These are phyloP conservation scores for Arthrobotrys pseudoclavata DNA, from an alignment of 2,329 filamentous ascomycete genomes.

Conservation along the genomic window DNA sequence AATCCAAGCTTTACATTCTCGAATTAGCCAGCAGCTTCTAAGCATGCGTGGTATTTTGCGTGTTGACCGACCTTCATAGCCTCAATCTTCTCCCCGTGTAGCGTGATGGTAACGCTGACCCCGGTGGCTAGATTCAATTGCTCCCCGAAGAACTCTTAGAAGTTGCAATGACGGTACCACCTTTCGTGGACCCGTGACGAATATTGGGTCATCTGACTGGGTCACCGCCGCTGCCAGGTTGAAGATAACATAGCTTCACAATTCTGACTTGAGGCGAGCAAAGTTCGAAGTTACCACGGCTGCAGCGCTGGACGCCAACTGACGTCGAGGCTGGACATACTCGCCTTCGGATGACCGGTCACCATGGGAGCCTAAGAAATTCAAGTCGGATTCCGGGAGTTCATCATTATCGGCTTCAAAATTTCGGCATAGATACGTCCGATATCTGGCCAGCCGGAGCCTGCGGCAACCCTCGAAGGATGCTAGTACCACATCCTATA, in stretches of 20 bases:
- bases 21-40: slow-evolving; percentile 15
- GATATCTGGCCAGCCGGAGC: background rate
- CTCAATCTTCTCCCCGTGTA: slow-evolving; percentile 17
- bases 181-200: background rate
- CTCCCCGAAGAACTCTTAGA: background rate
- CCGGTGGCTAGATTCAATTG: slow-evolving; percentile 13
- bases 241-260: background rate
- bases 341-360: background rate
- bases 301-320: background rate
- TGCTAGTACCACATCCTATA: background rate
- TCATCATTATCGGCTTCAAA: background rate
- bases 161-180: background rate
- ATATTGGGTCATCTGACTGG: slow-evolving; percentile 6
- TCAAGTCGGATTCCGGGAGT: background rate
- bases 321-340: background rate
- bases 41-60: slow-evolving; percentile 25
- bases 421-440: background rate
- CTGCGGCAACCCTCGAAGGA: background rate
- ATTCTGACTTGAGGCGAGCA: background rate
- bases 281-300: background rate
- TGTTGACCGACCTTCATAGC: slow-evolving; percentile 22
- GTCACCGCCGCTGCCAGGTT: background rate
- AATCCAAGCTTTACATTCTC: slow-evolving; percentile 16
- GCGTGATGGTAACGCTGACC: slow-evolving; percentile 20
- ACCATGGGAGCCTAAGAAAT: background rate